Percentiles rank a stretch among this genome's conserved stretches.
Conservation (phyloP, 768 basidiomycete species). For the Hydnum rufescens region DNA sequence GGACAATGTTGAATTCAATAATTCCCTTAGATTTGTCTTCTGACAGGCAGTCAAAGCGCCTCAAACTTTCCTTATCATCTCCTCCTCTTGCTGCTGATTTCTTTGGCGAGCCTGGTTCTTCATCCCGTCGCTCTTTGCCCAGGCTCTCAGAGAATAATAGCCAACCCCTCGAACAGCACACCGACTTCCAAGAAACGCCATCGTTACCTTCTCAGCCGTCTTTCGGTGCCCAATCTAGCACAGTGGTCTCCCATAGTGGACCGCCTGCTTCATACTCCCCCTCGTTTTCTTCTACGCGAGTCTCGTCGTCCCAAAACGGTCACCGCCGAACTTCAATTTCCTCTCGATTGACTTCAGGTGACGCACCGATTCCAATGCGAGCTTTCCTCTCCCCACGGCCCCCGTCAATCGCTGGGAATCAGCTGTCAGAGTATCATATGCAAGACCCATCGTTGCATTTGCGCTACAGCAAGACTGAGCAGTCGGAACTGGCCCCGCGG, state of each 20-base stretch:
- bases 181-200: not conserved
- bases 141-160: not conserved
- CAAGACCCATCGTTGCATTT: not conserved
- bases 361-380: not conserved
- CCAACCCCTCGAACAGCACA: not conserved
- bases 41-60: not conserved
- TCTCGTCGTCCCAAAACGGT: no score
- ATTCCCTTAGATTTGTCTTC: not conserved
- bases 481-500: not conserved
- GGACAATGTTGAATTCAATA: no score
- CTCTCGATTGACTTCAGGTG: not conserved
- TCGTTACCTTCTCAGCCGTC: not conserved
- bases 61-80: not conserved
- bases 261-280: not conserved
- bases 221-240: not conserved
- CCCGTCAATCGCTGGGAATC: not conserved
- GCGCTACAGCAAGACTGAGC: not conserved
- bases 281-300: not conserved
- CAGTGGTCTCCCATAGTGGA: not conserved
- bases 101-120: not conserved
- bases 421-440: not conserved
- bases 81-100: not conserved
- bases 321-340: not conserved
- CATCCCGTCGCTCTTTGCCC: not conserved
- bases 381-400: not conserved